Evolutionary conservation across 2,329 filamentous ascomycete species (phyloP).

Genomic region (Pseudonectria foliicola): DNA sequence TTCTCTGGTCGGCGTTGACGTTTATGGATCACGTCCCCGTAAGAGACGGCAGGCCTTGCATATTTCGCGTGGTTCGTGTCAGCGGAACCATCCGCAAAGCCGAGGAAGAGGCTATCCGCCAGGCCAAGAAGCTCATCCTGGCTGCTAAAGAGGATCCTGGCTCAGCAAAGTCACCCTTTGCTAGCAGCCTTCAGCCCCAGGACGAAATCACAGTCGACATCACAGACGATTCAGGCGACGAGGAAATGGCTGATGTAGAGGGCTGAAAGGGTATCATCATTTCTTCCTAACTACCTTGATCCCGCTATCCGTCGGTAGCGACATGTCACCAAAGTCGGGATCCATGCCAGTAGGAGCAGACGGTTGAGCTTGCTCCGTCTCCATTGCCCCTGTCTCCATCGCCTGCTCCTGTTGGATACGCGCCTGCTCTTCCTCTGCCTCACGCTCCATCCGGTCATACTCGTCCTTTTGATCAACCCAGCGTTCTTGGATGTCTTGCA

Average conservation of each 20-base stretch:
- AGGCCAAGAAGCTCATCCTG: slow-evolving; percentile 65
- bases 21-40: slow-evolving; percentile 66
- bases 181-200: slow-evolving; percentile 12
- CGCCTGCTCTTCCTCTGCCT: slow-evolving; percentile 68
- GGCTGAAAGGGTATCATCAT: slow-evolving; percentile 44
- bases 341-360: slow-evolving; percentile 26
- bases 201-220: slow-evolving; percentile 36
- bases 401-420: slow-evolving; percentile 35
- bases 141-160: slow-evolving; percentile 46
- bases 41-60: slow-evolving; percentile 56
- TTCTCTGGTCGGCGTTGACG: slow-evolving; percentile 85
- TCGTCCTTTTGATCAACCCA: slow-evolving; percentile 90
- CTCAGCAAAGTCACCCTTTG: slow-evolving; percentile 12
- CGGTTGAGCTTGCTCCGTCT: slow-evolving; percentile 14
- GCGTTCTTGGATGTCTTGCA: slow-evolving; percentile 85
- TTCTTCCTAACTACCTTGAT: slow-evolving; percentile 65
- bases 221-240: slow-evolving; percentile 37
- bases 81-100: slow-evolving; percentile 90
- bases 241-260: slow-evolving; percentile 37
- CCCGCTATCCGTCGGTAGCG: slow-evolving; percentile 51
- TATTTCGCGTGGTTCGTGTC: slow-evolving; percentile 78
- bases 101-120: slow-evolving; percentile 79
- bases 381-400: slow-evolving; percentile 27
- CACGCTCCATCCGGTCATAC: slow-evolving; percentile 72
- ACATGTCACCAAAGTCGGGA: slow-evolving; percentile 45